Conservation (phyloP, 2,329 filamentous ascomycete species). For the Trichoderma oligosporum region DNA sequence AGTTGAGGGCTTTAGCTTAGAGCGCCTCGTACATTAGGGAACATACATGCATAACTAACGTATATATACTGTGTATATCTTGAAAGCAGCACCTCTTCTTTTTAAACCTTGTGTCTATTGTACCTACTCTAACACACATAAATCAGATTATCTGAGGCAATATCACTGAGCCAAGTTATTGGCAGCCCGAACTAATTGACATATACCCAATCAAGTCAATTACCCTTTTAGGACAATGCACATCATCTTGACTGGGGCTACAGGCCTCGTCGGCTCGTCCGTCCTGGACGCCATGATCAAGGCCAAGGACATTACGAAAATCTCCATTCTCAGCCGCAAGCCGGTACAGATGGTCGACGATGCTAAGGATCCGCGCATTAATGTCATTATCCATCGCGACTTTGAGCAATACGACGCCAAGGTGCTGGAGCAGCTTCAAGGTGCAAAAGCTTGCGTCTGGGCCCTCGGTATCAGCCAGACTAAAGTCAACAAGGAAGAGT, state of each 20-base stretch:
- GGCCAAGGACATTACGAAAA: slow-evolving; percentile 52
- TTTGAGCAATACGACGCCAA: slow-evolving; percentile 57
- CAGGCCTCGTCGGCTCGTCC: slow-evolving; percentile 60
- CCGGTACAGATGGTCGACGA: slow-evolving; percentile 61
- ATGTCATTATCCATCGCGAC: slow-evolving; percentile 65
- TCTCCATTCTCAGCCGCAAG: slow-evolving; percentile 64
- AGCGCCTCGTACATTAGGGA: no score
- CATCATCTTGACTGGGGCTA: slow-evolving; percentile 65
- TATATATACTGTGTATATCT: no score
- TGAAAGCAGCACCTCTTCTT: no score
- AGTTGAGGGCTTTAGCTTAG: background rate
- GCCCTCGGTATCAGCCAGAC: slow-evolving; percentile 64
- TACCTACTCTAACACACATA: no score
- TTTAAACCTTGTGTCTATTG: no score
- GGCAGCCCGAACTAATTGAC: no score
- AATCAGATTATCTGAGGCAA: no score
- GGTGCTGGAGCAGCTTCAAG: slow-evolving; percentile 57
- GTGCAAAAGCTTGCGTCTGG: slow-evolving; percentile 69
- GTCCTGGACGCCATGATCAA: slow-evolving; percentile 61
- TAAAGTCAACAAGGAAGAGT: slow-evolving; percentile 60
- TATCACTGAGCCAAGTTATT: no score
- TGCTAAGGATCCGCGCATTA: slow-evolving; percentile 54
- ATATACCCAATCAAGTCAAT: background rate
- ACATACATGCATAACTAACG: no score
- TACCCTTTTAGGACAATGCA: slow-evolving; percentile 44